These are phyloP conservation scores for Effrenium voratum DNA, from an alignment of 73 alveolate genomes.

Conservation along the genomic window DNA sequence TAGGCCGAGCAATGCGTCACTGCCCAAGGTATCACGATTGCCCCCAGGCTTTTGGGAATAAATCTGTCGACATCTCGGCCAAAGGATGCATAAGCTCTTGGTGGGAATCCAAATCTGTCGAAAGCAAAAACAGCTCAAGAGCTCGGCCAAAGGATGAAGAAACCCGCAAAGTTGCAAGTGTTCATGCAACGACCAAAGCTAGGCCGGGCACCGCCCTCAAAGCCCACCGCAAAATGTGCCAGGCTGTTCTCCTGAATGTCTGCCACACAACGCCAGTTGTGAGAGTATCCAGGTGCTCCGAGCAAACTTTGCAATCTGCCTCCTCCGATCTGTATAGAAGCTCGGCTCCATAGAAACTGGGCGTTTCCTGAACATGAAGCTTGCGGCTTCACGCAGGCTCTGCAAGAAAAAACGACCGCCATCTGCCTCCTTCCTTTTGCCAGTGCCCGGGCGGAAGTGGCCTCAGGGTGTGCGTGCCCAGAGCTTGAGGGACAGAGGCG, in stretches of 20 bases:
- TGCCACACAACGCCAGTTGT: not conserved
- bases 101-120: too few species aligned
- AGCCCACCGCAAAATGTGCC: conserved; percentile 81
- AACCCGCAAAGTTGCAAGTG: too few species aligned
- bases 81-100: too few species aligned
- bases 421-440: conserved; percentile 2
- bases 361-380: conserved; percentile 26
- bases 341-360: conserved; percentile 73
- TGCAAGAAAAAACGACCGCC: not conserved
- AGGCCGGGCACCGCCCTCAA: conserved; percentile 79
- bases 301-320: not conserved
- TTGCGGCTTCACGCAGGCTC: not conserved
- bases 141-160: too few species aligned
- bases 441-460: conserved; percentile 57
- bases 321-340: conserved; percentile 50
- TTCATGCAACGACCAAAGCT: too few species aligned
- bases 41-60: too few species aligned
- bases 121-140: too few species aligned
- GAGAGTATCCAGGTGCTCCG: not conserved
- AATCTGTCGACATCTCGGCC: too few species aligned
- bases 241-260: conserved; percentile 22
- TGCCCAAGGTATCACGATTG: too few species aligned
- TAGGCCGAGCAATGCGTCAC: too few species aligned
- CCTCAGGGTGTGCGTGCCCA: not conserved
- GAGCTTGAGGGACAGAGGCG: not conserved